Conservation (phyloP, 441 rosid species). For the Jatropha multifida region DNA sequence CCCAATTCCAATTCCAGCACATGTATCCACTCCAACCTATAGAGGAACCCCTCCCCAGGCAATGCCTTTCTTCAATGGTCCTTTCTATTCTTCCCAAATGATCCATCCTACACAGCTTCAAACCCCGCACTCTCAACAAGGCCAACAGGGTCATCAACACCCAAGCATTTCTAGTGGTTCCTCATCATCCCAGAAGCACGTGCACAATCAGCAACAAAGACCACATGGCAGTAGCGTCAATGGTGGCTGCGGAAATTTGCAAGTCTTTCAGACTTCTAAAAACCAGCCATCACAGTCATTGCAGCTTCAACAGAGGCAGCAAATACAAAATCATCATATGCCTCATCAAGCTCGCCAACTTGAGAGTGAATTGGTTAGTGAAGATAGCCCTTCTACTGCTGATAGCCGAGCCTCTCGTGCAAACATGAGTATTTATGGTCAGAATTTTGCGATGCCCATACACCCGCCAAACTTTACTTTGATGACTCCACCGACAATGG, state of each 20-base stretch:
- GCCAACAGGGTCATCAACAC: conserved; percentile 68
- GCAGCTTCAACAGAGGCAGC: conserved; percentile 68
- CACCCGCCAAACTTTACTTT: conserved; percentile 66
- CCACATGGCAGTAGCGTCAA: conserved; percentile 37
- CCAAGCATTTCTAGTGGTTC: conserved; percentile 69
- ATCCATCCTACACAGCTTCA: conserved; percentile 79
- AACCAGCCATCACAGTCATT: conserved; percentile 55
- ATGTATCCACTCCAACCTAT: conserved; percentile 67
- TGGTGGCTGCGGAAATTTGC: conserved; percentile 53
- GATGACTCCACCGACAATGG: conserved; percentile 54
- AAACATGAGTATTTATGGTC: conserved; percentile 54
- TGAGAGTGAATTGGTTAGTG: conserved; percentile 63
- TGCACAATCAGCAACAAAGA: conserved; percentile 77
- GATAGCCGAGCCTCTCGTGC: conserved; percentile 69
- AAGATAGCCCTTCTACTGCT: conserved; percentile 82
- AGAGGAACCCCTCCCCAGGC: conserved; percentile 76
- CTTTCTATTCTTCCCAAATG: conserved; percentile 92
- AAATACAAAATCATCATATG: conserved; percentile 57
- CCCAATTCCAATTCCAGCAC: conserved; percentile 84
- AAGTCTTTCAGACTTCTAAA: conserved; percentile 63
- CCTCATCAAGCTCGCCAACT: conserved; percentile 58
- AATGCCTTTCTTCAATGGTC: conserved; percentile 75
- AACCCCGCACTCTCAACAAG: conserved; percentile 48
- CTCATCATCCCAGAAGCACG: conserved; percentile 74
- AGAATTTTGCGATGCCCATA: conserved; percentile 63